Evolutionary conservation across 129 eudicot genomes (phyloP).

Genomic region (Lactuca sativa): DNA sequence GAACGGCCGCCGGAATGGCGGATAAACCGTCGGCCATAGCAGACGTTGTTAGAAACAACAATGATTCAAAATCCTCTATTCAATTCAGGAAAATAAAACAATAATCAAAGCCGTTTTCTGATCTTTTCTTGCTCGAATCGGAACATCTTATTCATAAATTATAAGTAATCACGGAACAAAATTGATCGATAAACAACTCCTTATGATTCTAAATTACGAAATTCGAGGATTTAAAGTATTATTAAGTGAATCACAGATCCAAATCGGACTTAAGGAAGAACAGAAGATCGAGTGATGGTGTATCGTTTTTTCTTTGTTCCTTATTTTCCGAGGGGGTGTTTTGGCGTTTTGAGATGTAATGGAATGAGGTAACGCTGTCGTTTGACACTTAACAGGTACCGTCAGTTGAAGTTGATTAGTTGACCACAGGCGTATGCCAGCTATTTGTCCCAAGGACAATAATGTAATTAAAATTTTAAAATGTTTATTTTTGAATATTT

Average conservation of each 20-base stretch:
- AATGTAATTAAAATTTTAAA: not conserved
- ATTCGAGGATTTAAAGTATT: conserved; percentile 8
- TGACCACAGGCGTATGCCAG: conserved; percentile 32
- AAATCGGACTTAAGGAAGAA: conserved; percentile 12
- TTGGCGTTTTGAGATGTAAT: conserved; percentile 17
- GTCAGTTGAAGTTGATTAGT: conserved; percentile 9
- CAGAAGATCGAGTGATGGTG: conserved; percentile 23
- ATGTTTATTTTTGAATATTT: not conserved
- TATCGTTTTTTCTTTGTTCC: not conserved
- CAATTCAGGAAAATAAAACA: conserved; percentile 19
- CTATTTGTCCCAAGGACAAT: conserved; percentile 17
- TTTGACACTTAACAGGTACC: conserved; percentile 4
- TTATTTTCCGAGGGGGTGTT: conserved; percentile 15
- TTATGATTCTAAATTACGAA: not conserved
- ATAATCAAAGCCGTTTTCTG: conserved; percentile 34
- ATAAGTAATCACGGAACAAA: not conserved
- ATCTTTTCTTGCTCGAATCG: conserved; percentile 39
- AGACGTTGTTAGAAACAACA: not conserved
- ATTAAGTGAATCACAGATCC: conserved; percentile 21
- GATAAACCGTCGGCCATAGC: conserved; percentile 74
- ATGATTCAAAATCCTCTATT: not conserved
- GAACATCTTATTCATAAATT: conserved; percentile 28
- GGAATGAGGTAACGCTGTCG: conserved; percentile 16
- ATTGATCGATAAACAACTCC: not conserved
- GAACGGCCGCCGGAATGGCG: conserved; percentile 73